phyloP scores from a whole-genome alignment of 306 rosid genomes.

The Arachis hypogaea region DNA sequence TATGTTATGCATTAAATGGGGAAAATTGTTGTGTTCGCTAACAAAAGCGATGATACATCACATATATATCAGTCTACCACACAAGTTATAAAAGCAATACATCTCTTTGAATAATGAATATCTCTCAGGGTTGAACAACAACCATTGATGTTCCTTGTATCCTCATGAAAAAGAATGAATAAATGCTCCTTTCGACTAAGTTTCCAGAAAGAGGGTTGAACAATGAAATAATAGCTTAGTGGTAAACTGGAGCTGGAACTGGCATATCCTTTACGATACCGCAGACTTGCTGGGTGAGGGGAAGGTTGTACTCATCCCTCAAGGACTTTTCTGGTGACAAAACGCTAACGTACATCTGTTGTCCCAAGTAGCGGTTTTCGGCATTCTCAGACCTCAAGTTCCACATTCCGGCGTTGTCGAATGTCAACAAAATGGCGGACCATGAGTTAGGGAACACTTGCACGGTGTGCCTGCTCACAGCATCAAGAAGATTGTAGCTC shows the following conservation, averaged over 20 bases:
- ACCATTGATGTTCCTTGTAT: too few relatives aligned
- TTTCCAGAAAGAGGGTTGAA: too few relatives aligned
- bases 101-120: too few relatives aligned
- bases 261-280: constrained; percentile 59
- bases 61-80: too few relatives aligned
- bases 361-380: constrained; percentile 70
- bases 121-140: too few relatives aligned
- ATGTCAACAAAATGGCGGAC: constrained; percentile 63
- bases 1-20: too few relatives aligned
- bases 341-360: constrained; percentile 59
- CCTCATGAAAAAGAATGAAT: too few relatives aligned
- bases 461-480: constrained; percentile 73
- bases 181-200: too few relatives aligned
- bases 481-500: constrained; percentile 74
- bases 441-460: constrained; percentile 79
- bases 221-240: neutral
- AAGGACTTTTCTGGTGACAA: constrained; percentile 48
- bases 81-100: too few relatives aligned
- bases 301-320: constrained; percentile 72
- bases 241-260: constrained; percentile 43
- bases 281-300: constrained; percentile 52
- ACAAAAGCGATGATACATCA: too few relatives aligned
- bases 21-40: too few relatives aligned
- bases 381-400: constrained; percentile 59
- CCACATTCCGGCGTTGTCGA: constrained; percentile 88